These are phyloP conservation scores for Candida coleopterorum DNA, from an alignment of 805 yeast species.

Conservation along the genomic window DNA sequence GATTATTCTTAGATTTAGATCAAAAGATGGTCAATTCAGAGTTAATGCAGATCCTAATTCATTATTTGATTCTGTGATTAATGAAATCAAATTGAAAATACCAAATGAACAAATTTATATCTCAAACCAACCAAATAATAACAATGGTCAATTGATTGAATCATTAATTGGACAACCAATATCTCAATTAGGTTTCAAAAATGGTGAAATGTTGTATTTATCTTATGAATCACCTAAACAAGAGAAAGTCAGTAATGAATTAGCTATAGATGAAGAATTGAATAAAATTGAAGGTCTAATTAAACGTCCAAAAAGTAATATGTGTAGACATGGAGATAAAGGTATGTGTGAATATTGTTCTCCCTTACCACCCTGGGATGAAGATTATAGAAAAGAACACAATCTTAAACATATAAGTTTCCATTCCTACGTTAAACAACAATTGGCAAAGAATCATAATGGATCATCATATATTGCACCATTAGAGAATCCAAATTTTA, in stretches of 20 bases:
- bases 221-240: conserved; percentile 17
- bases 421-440: conserved; percentile 73
- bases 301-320: conserved; percentile 49
- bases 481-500: conserved; percentile 63
- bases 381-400: conserved; percentile 64
- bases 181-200: conserved; percentile 45
- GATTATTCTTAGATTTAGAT: conserved; percentile 63
- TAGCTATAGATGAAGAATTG: conserved; percentile 60
- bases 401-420: conserved; percentile 85
- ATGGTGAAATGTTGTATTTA: conserved; percentile 55
- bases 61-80: conserved; percentile 42
- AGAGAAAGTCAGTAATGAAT: conserved; percentile 39
- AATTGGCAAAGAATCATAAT: conserved; percentile 65
- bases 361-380: conserved; percentile 94
- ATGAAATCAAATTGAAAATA: conserved; percentile 29
- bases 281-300: conserved; percentile 72
- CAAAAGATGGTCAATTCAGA: conserved; percentile 80
- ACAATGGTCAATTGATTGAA: conserved; percentile 36
- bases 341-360: conserved; percentile 99
- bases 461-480: conserved; percentile 73
- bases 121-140: conserved; percentile 41
- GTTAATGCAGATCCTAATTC: conserved; percentile 45
- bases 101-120: conserved; percentile 25
- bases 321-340: conserved; percentile 84
- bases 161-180: conserved; percentile 34